phyloP scores from a whole-genome alignment of 345 rosid genomes.

The Eutrema heterophyllum region DNA sequence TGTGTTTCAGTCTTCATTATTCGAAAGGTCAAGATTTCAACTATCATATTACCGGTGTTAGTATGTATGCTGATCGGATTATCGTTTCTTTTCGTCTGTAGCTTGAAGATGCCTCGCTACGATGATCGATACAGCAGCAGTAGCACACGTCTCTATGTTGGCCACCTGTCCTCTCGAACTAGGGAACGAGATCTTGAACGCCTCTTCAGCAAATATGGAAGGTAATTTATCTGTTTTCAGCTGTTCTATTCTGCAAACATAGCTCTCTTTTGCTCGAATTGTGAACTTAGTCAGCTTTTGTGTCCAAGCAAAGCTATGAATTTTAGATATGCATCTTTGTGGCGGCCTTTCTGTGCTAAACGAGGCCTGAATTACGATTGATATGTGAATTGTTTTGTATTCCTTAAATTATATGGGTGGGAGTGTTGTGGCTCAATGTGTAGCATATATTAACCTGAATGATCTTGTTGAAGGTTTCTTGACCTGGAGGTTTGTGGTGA shows the following conservation, averaged over 20 bases:
- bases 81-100: not conserved
- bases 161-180: conserved; percentile 44
- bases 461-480: conserved; percentile 97
- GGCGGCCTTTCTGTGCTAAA: not conserved
- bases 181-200: conserved; percentile 47
- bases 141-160: conserved; percentile 47
- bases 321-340: not conserved
- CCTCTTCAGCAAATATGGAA: conserved; percentile 54
- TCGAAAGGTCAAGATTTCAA: not conserved
- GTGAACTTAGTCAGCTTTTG: not conserved
- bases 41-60: not conserved
- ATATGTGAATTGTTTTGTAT: not conserved
- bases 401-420: conserved; percentile 19
- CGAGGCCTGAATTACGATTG: not conserved
- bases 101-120: conserved; percentile 46
- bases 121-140: conserved; percentile 37
- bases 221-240: conserved; percentile 23
- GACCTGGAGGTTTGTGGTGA: conserved; percentile 86
- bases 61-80: too few species aligned
- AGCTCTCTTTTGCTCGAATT: not conserved
- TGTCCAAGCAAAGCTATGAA: not conserved
- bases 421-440: conserved; percentile 5
- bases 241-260: not conserved
- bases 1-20: not conserved
- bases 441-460: conserved; percentile 59